Evolutionary conservation across 768 basidiomycete genomes (phyloP).

Genomic region (Tricholoma bakamatsutake): DNA sequence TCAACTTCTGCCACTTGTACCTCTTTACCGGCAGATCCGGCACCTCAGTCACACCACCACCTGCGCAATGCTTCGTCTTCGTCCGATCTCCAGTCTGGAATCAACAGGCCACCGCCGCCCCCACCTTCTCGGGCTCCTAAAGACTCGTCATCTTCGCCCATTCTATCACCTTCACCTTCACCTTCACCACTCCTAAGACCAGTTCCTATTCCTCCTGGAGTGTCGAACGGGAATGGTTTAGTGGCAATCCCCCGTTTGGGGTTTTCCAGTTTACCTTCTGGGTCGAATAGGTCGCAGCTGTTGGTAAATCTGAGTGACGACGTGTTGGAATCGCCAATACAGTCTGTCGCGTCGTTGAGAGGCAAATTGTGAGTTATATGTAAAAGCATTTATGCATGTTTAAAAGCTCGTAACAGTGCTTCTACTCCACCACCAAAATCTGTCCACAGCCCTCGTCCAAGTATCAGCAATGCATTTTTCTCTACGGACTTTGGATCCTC

Average conservation of each 20-base stretch:
- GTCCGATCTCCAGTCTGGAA: slow-evolving; percentile 43
- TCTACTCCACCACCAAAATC: slow-evolving; percentile 8
- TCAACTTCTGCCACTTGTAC: slow-evolving; percentile 27
- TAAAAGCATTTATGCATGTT: neutral
- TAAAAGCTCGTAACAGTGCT: slow-evolving; percentile 8
- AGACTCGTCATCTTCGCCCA: slow-evolving; percentile 27
- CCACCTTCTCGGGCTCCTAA: slow-evolving; percentile 39
- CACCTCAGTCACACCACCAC: slow-evolving; percentile 20
- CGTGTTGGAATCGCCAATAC: slow-evolving; percentile 14
- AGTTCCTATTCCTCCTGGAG: slow-evolving; percentile 31
- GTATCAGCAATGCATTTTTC: slow-evolving; percentile 8
- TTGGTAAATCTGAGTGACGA: slow-evolving; percentile 3
- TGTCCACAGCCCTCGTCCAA: slow-evolving; percentile 1
- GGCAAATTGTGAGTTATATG: slow-evolving; percentile 44
- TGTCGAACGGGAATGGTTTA: neutral
- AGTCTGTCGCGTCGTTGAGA: slow-evolving; percentile 36
- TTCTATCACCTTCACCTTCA: slow-evolving; percentile 32
- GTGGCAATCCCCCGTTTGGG: slow-evolving; percentile 10
- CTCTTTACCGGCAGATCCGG: slow-evolving; percentile 3
- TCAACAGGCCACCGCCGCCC: slow-evolving; percentile 52
- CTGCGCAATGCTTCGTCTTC: slow-evolving; percentile 46
- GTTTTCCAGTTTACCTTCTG: slow-evolving; percentile 8
- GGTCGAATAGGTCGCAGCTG: neutral
- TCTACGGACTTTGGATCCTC: slow-evolving; percentile 3
- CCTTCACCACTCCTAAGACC: slow-evolving; percentile 50